Evolutionary conservation across 495 filamentous ascomycete genomes (phyloP).

Genomic region (Tuber aestivum): DNA sequence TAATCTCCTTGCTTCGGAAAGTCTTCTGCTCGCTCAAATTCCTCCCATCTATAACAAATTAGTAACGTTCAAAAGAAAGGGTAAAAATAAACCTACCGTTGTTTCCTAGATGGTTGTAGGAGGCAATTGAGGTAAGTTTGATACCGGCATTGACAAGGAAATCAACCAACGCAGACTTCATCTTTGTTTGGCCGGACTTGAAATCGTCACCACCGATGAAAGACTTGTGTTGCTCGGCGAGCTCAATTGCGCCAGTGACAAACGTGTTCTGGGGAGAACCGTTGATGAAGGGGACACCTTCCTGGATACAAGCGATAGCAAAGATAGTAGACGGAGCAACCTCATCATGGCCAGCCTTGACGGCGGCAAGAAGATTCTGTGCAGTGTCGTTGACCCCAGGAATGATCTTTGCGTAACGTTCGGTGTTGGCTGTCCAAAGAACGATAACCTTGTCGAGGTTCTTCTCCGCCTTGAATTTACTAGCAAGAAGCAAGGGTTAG

Average conservation of each 20-base stretch:
- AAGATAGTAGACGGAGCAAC: conserved; percentile 92
- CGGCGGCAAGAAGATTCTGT: conserved; percentile 81
- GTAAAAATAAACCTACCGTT: conserved; percentile 49
- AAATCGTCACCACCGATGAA: conserved; percentile 99
- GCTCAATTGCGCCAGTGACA: conserved; percentile 81
- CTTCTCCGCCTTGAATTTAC: conserved; percentile 84
- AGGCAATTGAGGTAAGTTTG: conserved; percentile 97
- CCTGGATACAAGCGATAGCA: conserved; percentile 86
- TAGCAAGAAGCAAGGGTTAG: conserved; percentile 44
- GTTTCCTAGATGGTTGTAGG: conserved; percentile 99
- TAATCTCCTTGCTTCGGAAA: conserved; percentile 99
- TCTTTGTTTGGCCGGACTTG: conserved; percentile 99
- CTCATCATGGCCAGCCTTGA: conserved; percentile 79
- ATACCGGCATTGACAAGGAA: conserved; percentile 98
- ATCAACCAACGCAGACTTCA: conserved; percentile 98
- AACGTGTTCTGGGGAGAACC: conserved; percentile 99
- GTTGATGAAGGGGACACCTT: conserved; percentile 93
- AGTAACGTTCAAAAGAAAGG: neutral
- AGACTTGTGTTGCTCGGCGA: conserved; percentile 78
- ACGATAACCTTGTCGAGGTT: conserved; percentile 92
- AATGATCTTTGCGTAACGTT: conserved; percentile 86
- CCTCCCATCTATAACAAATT: conserved; percentile 63
- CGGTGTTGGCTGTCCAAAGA: conserved; percentile 98
- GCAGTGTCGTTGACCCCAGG: conserved; percentile 92
- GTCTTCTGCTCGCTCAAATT: conserved; percentile 95